Evolutionary conservation across 1,139 yeast species (phyloP), one percentile per base, ranked within the genome.

Genomic region (Wickerhamiella pararugosa): DNA sequence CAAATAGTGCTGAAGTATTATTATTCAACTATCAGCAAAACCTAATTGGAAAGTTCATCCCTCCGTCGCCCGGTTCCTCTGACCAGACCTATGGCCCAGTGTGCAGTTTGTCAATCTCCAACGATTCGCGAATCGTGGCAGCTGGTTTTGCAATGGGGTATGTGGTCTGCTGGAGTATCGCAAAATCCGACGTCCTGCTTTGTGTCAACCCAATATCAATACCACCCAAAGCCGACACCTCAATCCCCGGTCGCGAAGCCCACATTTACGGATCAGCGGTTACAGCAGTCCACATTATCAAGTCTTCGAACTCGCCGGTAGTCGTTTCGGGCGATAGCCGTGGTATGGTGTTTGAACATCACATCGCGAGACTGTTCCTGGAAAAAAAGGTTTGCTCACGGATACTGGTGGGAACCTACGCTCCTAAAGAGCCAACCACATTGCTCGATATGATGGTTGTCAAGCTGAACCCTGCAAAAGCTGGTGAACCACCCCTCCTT

Each of bases 1-100:
- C 92, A 0, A 53, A 67, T 1, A 66, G 66, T 39, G 87, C 87
- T 1, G 61, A 57, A 37, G 65, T 80, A 0, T 57, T 79, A 11
- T 64, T 77, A 1, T 82, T 79, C 56, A 79, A 75, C 53, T 79
- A 76, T 51, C 69, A 68, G 39, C 93, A 82, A 57, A 62, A 58
- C 32, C 57, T 75, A 9, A 62, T 64, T 29, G 62, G 59, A 43
- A 61, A 66, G 1, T 53, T 76, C 37, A 67, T 65, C 1, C 49
- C 59, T 32, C 49, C 53, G 30, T 25, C 25, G n/a, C 10, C 28
- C 6, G 39, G 30, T 10, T 45, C 53, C 7, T 48, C 50, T 30
- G 45, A 52, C 28, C 55, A 55, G 10, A 34, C 55, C 21, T 51
- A 58, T 41, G 76, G 75, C 0, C 49, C 64, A 1, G 70, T 76